phyloP scores from a whole-genome alignment of 1,284 basidiomycete species.

The Fomitopsis pinicola region DNA sequence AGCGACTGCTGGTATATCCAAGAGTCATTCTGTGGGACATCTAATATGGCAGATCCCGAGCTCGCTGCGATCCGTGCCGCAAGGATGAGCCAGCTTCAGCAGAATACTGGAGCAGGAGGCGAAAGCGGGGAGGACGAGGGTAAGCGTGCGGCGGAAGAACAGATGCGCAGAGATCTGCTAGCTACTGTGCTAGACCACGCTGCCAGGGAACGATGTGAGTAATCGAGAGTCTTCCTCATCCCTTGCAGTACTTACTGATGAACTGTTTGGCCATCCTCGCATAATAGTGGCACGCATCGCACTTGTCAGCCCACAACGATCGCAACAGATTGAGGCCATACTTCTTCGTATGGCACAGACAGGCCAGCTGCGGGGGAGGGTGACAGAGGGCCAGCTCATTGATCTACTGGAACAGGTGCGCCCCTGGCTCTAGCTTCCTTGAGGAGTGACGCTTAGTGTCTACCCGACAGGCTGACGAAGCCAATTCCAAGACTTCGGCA shows the following conservation, averaged over 20 bases:
- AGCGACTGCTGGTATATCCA: no score
- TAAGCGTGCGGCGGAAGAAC: conserved; percentile 62
- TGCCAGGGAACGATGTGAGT: conserved; percentile 89
- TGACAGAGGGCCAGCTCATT: conserved; percentile 89
- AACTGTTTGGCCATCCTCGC: not conserved
- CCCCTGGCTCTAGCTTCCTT: conserved; percentile 1
- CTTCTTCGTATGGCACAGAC: conserved; percentile 88
- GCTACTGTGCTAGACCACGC: conserved; percentile 84
- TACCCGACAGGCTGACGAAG: conserved; percentile 58
- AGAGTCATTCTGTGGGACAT: not conserved
- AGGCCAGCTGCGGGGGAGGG: conserved; percentile 84
- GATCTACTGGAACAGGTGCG: conserved; percentile 88
- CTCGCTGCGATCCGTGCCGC: conserved; percentile 42
- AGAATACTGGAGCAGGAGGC: conserved; percentile 16
- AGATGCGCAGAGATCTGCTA: conserved; percentile 78
- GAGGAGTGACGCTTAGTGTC: conserved; percentile 1
- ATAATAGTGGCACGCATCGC: conserved; percentile 82
- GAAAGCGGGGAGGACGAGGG: conserved; percentile 48
- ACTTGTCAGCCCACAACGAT: conserved; percentile 87
- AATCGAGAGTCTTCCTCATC: not conserved
- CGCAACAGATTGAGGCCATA: conserved; percentile 82
- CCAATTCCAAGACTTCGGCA: conserved; percentile 46
- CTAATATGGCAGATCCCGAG: conserved; percentile 34
- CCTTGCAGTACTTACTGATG: conserved; percentile 3
- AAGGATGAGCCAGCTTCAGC: conserved; percentile 35